Conservation (phyloP, 192 early-diverging fungal species). For the Entophlyctis luteolus region DNA sequence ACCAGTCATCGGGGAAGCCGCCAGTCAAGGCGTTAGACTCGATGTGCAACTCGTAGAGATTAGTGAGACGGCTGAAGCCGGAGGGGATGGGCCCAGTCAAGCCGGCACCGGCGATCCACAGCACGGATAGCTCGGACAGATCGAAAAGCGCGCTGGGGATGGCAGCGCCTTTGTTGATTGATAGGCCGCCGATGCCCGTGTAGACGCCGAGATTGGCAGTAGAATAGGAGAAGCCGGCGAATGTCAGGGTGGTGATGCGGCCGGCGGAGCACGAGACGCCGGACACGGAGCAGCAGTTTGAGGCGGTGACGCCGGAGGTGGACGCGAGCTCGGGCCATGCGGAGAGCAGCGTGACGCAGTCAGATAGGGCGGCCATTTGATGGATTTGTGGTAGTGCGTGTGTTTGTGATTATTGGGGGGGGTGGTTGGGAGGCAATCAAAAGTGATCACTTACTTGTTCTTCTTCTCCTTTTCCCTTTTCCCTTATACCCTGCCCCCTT, state of each 20-base stretch:
- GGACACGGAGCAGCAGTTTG: conserved; percentile 3
- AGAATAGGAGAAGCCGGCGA: conserved; percentile 4
- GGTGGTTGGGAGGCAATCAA: no score
- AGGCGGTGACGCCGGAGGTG: not conserved
- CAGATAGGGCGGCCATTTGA: not conserved
- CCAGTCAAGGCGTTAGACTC: not conserved
- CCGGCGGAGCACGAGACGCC: not conserved
- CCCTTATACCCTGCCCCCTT: no score
- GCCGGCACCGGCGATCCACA: conserved; percentile 7
- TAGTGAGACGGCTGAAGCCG: not conserved
- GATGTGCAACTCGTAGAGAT: not conserved
- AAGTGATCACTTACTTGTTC: no score
- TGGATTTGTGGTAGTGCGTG: not conserved
- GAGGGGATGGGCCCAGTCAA: not conserved
- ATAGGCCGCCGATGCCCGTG: not conserved
- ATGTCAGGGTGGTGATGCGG: not conserved
- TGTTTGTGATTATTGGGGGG: no score
- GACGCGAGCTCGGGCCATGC: conserved; percentile 9
- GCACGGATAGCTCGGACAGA: not conserved
- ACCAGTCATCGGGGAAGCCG: not conserved
- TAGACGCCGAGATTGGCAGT: conserved; percentile 5
- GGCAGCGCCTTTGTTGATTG: not conserved
- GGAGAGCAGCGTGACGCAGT: conserved; percentile 1
- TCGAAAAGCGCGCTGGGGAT: conserved; percentile 5
- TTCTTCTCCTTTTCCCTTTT: no score